phyloP scores from a whole-genome alignment of 768 basidiomycete genomes.

The Wakefieldia striispora region DNA sequence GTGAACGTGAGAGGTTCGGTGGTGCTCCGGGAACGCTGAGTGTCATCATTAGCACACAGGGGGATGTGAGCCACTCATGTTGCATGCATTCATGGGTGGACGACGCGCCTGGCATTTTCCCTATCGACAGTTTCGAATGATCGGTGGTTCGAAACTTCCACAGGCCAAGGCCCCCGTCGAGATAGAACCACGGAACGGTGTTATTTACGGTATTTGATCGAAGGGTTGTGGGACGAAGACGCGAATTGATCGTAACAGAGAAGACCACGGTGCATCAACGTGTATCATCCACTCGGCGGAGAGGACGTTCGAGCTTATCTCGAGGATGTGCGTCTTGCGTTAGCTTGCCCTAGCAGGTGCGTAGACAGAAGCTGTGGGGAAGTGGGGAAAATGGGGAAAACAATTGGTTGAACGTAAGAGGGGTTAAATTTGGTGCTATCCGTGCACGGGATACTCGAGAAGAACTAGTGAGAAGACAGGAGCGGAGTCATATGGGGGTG shows the following conservation, averaged over 20 bases:
- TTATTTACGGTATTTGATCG: constrained; percentile 21
- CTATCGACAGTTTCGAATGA: constrained; percentile 1
- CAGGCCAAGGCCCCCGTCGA: constrained; percentile 10
- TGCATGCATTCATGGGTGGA: neutral
- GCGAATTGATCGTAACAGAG: constrained; percentile 13
- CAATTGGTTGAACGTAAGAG: constrained; percentile 6
- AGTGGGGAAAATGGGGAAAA: constrained; percentile 26
- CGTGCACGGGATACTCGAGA: constrained; percentile 4
- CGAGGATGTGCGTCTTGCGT: neutral
- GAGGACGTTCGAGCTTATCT: neutral
- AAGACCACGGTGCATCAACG: constrained; percentile 7
- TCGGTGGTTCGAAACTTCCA: constrained; percentile 4
- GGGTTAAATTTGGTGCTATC: constrained; percentile 3
- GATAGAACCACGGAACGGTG: constrained; percentile 12
- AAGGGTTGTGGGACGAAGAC: constrained; percentile 25
- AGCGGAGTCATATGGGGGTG: neutral
- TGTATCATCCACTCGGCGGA: constrained; percentile 9
- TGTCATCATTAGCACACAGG: neutral
- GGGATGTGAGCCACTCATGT: neutral
- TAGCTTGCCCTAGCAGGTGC: neutral
- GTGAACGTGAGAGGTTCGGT: neutral
- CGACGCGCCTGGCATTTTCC: neutral
- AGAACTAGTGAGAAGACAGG: constrained; percentile 2
- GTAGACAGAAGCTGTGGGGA: constrained; percentile 16
- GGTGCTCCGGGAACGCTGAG: neutral